Evolutionary conservation across 2,329 filamentous ascomycete species (phyloP).

Genomic region (Ramularia collo-cygni): DNA sequence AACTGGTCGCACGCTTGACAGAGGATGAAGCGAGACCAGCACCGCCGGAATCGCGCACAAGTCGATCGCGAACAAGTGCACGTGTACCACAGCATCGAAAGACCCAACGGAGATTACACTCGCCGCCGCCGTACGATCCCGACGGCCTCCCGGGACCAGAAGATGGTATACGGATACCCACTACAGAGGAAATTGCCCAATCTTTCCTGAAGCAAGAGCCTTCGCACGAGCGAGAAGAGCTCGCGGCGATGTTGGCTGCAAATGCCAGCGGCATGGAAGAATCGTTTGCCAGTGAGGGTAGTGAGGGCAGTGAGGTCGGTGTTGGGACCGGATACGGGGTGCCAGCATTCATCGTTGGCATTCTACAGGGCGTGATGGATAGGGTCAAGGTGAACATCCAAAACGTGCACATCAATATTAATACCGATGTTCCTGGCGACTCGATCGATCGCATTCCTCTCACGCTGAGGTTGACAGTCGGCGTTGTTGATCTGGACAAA

Average conservation of each 20-base stretch:
- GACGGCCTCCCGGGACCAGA: constrained; percentile 24
- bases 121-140: constrained; percentile 22
- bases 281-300: constrained; percentile 48
- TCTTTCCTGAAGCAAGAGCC: constrained; percentile 72
- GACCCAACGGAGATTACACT: constrained; percentile 28
- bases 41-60: constrained; percentile 32
- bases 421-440: constrained; percentile 44
- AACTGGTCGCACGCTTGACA: constrained; percentile 47
- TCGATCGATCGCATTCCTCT: constrained; percentile 34
- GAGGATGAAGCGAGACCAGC: constrained; percentile 10
- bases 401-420: constrained; percentile 59
- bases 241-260: constrained; percentile 62
- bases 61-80: constrained; percentile 17
- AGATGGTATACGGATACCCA: constrained; percentile 48
- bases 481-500: constrained; percentile 60
- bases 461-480: constrained; percentile 59
- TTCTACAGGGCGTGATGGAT: constrained; percentile 68
- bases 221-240: constrained; percentile 55
- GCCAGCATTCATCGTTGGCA: constrained; percentile 63
- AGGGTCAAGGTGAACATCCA: constrained; percentile 61
- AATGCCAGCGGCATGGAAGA: constrained; percentile 51
- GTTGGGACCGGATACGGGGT: constrained; percentile 64
- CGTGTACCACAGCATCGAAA: constrained; percentile 30
- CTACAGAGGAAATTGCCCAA: constrained; percentile 65
- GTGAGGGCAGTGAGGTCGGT: constrained; percentile 56